Evolutionary conservation across 176 grass and related monocot genomes (phyloP).

Genomic region (Ensete ventricosum): DNA sequence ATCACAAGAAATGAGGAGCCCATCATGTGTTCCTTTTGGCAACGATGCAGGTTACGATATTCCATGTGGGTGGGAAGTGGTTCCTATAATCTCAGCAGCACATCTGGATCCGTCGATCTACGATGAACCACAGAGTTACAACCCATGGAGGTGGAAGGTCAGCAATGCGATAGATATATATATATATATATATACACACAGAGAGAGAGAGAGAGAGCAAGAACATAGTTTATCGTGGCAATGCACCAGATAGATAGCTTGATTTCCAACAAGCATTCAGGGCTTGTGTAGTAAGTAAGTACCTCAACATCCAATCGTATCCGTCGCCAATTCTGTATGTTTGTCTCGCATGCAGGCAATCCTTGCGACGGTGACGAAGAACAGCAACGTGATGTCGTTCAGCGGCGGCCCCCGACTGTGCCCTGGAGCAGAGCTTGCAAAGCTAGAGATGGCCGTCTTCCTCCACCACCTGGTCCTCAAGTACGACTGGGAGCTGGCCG

Average conservation of each 20-base stretch:
- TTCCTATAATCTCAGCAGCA: slow-evolving; percentile 26
- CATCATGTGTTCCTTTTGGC: neutral
- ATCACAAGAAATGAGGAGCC: neutral
- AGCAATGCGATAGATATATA: neutral
- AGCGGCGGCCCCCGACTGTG: slow-evolving; percentile 26
- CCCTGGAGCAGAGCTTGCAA: slow-evolving; percentile 29
- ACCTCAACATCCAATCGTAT: too few relatives aligned
- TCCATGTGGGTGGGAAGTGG: slow-evolving; percentile 30
- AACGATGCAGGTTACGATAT: slow-evolving; percentile 30
- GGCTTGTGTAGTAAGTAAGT: neutral
- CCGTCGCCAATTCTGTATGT: too few relatives aligned
- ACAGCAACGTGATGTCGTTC: slow-evolving; percentile 27
- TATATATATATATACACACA: neutral
- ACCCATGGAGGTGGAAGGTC: slow-evolving; percentile 46
- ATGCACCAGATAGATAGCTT: neutral
- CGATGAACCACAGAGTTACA: slow-evolving; percentile 24
- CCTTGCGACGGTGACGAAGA: neutral
- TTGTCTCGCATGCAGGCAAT: neutral
- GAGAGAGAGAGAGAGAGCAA: too few relatives aligned
- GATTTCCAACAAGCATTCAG: too few relatives aligned
- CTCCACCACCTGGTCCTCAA: slow-evolving; percentile 32
- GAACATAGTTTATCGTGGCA: neutral
- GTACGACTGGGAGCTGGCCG: slow-evolving; percentile 31
- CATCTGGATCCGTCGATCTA: slow-evolving; percentile 32
- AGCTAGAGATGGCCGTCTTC: slow-evolving; percentile 36